Base-by-base conservation (phyloP, 352 stramenopile genomes). In the Phytophthora sojae region DNA sequence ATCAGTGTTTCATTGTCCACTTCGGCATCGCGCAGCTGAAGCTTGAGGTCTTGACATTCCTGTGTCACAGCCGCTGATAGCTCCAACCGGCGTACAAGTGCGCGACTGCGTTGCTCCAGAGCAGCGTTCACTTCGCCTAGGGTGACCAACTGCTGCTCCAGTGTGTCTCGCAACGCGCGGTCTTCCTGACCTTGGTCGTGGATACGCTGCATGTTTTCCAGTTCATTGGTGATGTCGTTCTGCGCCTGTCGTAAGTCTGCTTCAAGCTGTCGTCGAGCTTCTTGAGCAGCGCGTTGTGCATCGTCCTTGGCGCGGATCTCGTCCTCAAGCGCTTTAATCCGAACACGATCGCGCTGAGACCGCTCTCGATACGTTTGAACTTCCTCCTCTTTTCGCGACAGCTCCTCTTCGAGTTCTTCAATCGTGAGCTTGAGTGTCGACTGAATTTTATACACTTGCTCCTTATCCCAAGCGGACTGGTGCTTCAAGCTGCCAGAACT, bases 381-480 rank as follows among this genome's bases (percentile, higher is more conserved):
- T 26, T 93, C 80, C 9, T 85, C 75, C 45, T 96, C 83, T 75
- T 93, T 93, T 30, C 74, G 75, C 1, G 64, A 79, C 6, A 96
- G 69, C 30, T 94, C 88, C n/a, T 94, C 82, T 56, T 96, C 85
- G 2, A 96, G 81, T 56, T 96, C 88, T 11, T 90, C 75, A 29
- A 96, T 92, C 1, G 88, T 94, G 45, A 80, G 77, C 47, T 81
- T 81, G 19, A 96, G 61, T 11, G 88, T 94, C 11, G 79, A 64
- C 23, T 94, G 82, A 55, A 96, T 94, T 57, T 92, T 93, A 2
- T 79, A 65, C 4, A 80, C 61, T 53, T 94, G 86, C 59, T 96
- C 82, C 26, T 87, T 85, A 75, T 92, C 88, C 88, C 86, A 95
- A 11, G 79, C 67, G 17, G 69, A 59, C 9, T 85, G 77, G 5